phyloP scores from a whole-genome alignment of 768 basidiomycete genomes.

The Suillus luteus region DNA sequence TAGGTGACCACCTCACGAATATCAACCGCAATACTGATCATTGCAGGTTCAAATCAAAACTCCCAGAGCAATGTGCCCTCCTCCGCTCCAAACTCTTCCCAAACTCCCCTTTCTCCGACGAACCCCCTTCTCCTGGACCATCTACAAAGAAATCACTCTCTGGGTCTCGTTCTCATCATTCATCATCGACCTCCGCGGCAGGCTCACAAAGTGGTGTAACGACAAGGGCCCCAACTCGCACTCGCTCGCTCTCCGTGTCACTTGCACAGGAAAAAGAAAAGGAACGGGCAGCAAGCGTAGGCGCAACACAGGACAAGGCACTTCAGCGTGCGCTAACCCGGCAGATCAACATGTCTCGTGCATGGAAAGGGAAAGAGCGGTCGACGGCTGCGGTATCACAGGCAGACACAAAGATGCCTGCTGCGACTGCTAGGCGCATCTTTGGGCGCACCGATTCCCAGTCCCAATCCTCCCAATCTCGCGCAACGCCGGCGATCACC shows the following conservation, averaged over 20 bases:
- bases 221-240: conserved; percentile 43
- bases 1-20: conserved; percentile 35
- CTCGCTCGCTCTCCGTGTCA: conserved; percentile 68
- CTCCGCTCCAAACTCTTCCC: conserved; percentile 71
- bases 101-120: conserved; percentile 59
- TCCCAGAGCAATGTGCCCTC: conserved; percentile 57
- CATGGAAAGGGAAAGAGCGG: conserved; percentile 52
- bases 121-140: conserved; percentile 21
- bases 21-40: conserved; percentile 8
- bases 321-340: conserved; percentile 62
- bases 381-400: conserved; percentile 18
- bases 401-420: conserved; percentile 19
- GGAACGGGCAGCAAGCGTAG: conserved; percentile 39
- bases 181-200: conserved; percentile 20
- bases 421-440: conserved; percentile 14
- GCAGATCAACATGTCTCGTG: conserved; percentile 78
- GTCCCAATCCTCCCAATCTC: conserved; percentile 7
- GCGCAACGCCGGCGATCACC: conserved; percentile 24
- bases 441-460: background rate
- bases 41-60: conserved; percentile 53
- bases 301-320: conserved; percentile 31
- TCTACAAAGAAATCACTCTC: conserved; percentile 15
- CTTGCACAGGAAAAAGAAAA: conserved; percentile 61
- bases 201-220: conserved; percentile 6
- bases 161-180: conserved; percentile 23